Percentiles rank a stretch among this genome's conserved stretches.
These are phyloP conservation scores for Desmodesmus armatus DNA, from an alignment of 139 green algal genomes.

Conservation along the genomic window DNA sequence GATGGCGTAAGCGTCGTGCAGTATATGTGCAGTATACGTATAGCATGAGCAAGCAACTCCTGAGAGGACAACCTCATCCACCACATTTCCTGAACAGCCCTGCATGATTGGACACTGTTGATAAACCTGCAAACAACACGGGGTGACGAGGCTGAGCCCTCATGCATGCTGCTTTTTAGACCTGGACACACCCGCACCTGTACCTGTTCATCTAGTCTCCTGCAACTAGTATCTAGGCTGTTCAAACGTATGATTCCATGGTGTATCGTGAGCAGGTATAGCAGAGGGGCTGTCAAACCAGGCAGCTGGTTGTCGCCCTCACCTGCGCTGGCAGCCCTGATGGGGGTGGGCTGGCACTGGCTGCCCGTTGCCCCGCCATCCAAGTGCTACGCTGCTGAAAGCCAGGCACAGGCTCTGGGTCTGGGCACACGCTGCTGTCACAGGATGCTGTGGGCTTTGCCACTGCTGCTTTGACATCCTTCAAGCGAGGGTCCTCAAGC, in stretches of 20 bases:
- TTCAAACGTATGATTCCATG: background rate
- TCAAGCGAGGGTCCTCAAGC: slow-evolving; percentile 23
- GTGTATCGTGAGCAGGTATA: background rate
- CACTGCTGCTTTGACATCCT: slow-evolving; percentile 4
- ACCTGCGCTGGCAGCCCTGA: background rate
- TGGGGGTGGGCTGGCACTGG: slow-evolving; percentile 7
- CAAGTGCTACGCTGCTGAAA: slow-evolving; percentile 23
- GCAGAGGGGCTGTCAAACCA: background rate
- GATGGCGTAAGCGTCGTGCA: background rate
- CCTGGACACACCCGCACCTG: background rate
- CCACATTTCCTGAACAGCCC: background rate
- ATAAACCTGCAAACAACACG: background rate
- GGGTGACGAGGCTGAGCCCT: background rate
- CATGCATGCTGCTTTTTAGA: background rate
- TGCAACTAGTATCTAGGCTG: background rate
- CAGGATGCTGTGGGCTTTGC: background rate
- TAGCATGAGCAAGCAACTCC: background rate
- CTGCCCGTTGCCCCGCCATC: slow-evolving; percentile 29
- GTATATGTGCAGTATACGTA: background rate
- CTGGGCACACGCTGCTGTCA: slow-evolving; percentile 36
- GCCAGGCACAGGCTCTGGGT: slow-evolving; percentile 34
- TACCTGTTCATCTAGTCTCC: background rate
- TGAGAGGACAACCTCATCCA: background rate
- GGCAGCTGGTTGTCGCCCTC: background rate
- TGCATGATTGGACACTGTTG: background rate